These are phyloP conservation scores for Lecanicillium sp. DNA, from an alignment of 2,329 filamentous ascomycete species.

Conservation along the genomic window DNA sequence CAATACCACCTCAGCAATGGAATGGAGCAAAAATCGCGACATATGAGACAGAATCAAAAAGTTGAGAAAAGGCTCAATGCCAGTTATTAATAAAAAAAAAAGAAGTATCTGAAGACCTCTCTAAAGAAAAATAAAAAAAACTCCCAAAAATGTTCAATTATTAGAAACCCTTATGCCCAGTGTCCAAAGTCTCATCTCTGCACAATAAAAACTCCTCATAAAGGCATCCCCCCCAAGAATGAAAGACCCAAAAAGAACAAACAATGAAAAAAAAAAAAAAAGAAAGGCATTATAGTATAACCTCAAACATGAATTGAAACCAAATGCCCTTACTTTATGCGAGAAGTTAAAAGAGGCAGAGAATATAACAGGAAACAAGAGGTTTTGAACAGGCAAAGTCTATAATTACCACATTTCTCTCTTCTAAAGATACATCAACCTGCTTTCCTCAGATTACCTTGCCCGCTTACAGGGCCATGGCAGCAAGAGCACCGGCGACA, in stretches of 20 bases:
- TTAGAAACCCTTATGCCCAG: too few relatives aligned
- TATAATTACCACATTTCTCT: background rate
- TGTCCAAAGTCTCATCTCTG: too few relatives aligned
- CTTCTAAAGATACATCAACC: background rate
- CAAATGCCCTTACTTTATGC: slow-evolving; percentile 8
- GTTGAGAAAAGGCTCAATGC: too few relatives aligned
- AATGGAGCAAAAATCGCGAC: too few relatives aligned
- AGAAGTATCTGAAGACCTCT: too few relatives aligned
- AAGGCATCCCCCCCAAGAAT: too few relatives aligned
- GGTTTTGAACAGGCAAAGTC: background rate
- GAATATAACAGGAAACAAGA: too few relatives aligned
- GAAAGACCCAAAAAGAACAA: background rate
- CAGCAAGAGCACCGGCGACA: slow-evolving; percentile 18
- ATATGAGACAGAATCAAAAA: too few relatives aligned
- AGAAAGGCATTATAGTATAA: slow-evolving; percentile 3
- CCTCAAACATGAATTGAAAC: background rate
- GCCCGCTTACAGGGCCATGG: slow-evolving; percentile 19
- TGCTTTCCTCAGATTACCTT: background rate
- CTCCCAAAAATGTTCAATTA: background rate
- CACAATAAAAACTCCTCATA: too few relatives aligned
- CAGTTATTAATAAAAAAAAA: too few relatives aligned
- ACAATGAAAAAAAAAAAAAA: background rate
- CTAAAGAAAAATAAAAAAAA: background rate
- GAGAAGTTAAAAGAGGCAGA: too few relatives aligned
- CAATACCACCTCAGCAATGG: too few relatives aligned